Evolutionary conservation across 2,329 filamentous ascomycete genomes (phyloP), one percentile per base, ranked within the genome.

Genomic region (Coccinonectria pachysandricola): DNA sequence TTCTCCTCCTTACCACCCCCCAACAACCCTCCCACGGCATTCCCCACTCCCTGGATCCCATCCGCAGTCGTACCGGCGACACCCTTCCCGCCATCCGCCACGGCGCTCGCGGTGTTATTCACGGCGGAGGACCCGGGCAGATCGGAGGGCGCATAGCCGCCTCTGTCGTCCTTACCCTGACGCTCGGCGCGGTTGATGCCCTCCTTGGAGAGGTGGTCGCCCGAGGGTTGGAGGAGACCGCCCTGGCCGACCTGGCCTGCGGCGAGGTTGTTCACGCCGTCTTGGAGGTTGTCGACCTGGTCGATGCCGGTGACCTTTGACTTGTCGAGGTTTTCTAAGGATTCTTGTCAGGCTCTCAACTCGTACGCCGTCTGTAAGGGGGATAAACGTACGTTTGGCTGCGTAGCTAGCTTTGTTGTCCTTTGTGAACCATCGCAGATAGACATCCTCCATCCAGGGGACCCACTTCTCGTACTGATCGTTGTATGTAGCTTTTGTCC

Each of bases 321-420:
- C 53, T 81, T 75, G 57, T 68, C 61, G 35, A 84, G 71, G 36
- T 68, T 64, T 33, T 80, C 77, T 81, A 16, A 6, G 3, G 0
- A 6, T 6, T 7, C 0, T 1, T 8, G 11, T 22, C 28, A n/a
- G n/a, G n/a, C n/a, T n/a, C n/a, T n/a, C n/a, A n/a, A n/a, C n/a
- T n/a, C n/a, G n/a, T n/a, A n/a, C n/a, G n/a, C n/a, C n/a, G n/a
- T n/a, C n/a, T n/a, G n/a, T n/a, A n/a, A n/a, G n/a, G n/a, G n/a
- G n/a, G n/a, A n/a, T 3, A 7, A 12, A 51, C 58, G 17, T 52
- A 81, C 79, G 67, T 54, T 78, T 82, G 2, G 77, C 66, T 5
- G 71, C 62, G 45, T 84, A 84, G 48, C 70, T 77, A 5, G 76
- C 70, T 56, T 85, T 83, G 64, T 85, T 85, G 48, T 83, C 77